A percentile compares a stretch with the other conserved stretches of the same genome.
phyloP scores from a whole-genome alignment of 2,329 filamentous ascomycete species.

The Sclerotiophoma versabilis region DNA sequence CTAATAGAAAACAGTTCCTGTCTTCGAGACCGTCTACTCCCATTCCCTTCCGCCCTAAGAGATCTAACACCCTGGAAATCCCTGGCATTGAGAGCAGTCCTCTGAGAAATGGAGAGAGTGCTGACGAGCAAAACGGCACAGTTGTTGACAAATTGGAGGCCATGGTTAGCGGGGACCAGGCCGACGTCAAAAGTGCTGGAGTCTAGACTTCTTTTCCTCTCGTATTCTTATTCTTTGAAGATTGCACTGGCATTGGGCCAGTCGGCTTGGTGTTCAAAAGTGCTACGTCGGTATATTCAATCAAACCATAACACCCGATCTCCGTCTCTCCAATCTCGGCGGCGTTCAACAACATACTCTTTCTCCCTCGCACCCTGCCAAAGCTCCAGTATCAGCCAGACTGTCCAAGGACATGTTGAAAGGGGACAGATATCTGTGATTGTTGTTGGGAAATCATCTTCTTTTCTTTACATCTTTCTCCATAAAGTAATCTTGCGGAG shows the following conservation, averaged over 20 bases:
- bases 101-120: slow-evolving; percentile 5
- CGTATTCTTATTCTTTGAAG: not conserved
- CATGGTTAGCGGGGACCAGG: slow-evolving; percentile 35
- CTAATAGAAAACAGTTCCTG: slow-evolving; percentile 66
- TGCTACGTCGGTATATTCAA: not conserved
- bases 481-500: too few relatives aligned
- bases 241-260: not conserved
- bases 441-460: too few relatives aligned
- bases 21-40: slow-evolving; percentile 74
- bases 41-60: slow-evolving; percentile 65
- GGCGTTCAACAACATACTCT: too few relatives aligned
- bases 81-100: slow-evolving; percentile 39
- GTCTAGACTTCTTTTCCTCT: slow-evolving; percentile 15
- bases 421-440: too few relatives aligned
- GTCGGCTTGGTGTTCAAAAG: not conserved
- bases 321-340: too few relatives aligned
- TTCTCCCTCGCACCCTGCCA: too few relatives aligned
- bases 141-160: slow-evolving; percentile 41
- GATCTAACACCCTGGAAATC: slow-evolving; percentile 57
- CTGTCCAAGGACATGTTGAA: too few relatives aligned
- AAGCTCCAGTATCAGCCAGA: too few relatives aligned
- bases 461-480: too few relatives aligned
- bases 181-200: slow-evolving; percentile 28
- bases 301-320: too few relatives aligned
- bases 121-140: slow-evolving; percentile 18